phyloP scores from a whole-genome alignment of 257 asterid genomes.

The Orobanche coerulescens region DNA sequence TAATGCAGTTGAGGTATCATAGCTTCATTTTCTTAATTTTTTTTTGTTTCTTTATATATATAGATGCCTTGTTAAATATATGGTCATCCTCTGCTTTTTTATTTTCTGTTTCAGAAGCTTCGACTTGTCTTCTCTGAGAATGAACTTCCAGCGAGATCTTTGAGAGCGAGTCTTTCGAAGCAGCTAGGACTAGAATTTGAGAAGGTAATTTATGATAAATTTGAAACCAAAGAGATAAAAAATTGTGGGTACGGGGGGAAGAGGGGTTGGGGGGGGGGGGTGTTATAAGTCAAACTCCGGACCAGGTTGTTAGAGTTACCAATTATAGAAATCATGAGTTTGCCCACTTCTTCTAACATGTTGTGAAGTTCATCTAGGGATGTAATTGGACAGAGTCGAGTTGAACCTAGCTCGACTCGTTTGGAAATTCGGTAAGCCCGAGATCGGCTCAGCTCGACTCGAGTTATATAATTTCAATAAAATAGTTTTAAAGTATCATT shows the following conservation, averaged over 20 bases:
- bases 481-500: no score
- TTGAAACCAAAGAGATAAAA: constrained; percentile 12
- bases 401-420: no score
- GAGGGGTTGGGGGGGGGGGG: no score
- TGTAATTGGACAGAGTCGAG: no score
- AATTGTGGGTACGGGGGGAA: constrained; percentile 15
- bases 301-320: not conserved
- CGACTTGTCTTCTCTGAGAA: constrained; percentile 75
- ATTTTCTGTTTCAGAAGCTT: constrained; percentile 60
- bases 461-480: no score
- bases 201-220: constrained; percentile 51
- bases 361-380: no score
- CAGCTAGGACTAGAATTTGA: constrained; percentile 72
- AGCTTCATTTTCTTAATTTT: constrained; percentile 8
- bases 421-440: no score
- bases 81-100: constrained; percentile 24
- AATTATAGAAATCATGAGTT: not conserved
- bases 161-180: constrained; percentile 60
- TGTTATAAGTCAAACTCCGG: not conserved
- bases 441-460: no score
- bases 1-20: constrained; percentile 68
- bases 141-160: constrained; percentile 80
- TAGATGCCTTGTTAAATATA: not conserved
- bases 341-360: constrained; percentile 2
- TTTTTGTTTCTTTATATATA: not conserved